These are phyloP conservation scores for Cladophialophora chaetospira DNA, from an alignment of 2,329 filamentous ascomycete species.

Conservation along the genomic window DNA sequence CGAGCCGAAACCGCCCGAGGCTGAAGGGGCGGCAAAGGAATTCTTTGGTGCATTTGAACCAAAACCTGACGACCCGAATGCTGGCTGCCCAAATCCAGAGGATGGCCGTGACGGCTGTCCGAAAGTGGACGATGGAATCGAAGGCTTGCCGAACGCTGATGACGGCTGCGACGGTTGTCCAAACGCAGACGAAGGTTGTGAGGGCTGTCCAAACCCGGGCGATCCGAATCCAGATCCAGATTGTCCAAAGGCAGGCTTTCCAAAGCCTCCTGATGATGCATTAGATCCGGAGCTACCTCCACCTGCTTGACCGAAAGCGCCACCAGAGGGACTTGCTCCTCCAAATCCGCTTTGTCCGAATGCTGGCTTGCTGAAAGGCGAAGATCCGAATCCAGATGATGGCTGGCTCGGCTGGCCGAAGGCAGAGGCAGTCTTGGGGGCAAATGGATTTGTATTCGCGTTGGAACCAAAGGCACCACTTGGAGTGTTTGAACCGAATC, in stretches of 20 bases:
- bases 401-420: conserved; percentile 45
- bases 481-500: conserved; percentile 20
- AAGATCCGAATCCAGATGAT: conserved; percentile 36
- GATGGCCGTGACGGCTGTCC: conserved; percentile 36
- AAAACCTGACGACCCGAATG: conserved; percentile 39
- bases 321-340: background rate
- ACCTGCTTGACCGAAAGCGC: conserved; percentile 16
- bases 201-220: conserved; percentile 27
- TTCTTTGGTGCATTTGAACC: conserved; percentile 33
- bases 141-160: conserved; percentile 22
- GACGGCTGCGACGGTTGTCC: conserved; percentile 33
- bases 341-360: conserved; percentile 42
- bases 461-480: conserved; percentile 32
- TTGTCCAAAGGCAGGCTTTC: conserved; percentile 40
- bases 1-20: conserved; percentile 26
- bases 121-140: conserved; percentile 33
- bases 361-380: conserved; percentile 42
- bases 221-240: conserved; percentile 15
- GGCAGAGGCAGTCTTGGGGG: conserved; percentile 32
- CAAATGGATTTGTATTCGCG: too few species aligned
- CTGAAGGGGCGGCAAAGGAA: conserved; percentile 39
- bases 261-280: conserved; percentile 29
- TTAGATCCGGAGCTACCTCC: background rate
- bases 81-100: conserved; percentile 42
- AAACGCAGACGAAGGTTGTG: conserved; percentile 24